Evolutionary conservation across 148 eudicot species (phyloP).

Genomic region (Camellia sinensis): DNA sequence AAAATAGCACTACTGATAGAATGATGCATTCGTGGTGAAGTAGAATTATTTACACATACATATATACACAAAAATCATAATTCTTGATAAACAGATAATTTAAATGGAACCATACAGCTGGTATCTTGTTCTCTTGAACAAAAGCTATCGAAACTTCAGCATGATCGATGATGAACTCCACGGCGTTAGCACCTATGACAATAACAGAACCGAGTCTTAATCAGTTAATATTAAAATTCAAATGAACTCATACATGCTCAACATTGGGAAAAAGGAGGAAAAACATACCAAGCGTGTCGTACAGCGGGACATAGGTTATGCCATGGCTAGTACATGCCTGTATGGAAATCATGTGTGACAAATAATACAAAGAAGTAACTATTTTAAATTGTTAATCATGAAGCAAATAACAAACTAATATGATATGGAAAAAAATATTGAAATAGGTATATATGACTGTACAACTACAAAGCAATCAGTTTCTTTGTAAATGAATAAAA

Average conservation of each 20-base stretch:
- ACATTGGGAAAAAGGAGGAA: not conserved
- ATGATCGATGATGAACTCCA: constrained; percentile 93
- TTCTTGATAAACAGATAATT: not conserved
- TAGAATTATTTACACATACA: too few relatives aligned
- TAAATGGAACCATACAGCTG: constrained; percentile 44
- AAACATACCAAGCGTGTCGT: constrained; percentile 88
- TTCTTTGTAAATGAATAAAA: not conserved
- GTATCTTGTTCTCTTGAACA: constrained; percentile 78
- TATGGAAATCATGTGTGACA: not conserved
- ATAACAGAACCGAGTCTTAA: not conserved
- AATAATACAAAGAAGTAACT: not conserved
- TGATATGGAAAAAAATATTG: too few relatives aligned
- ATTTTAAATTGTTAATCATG: not conserved
- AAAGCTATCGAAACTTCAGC: constrained; percentile 86
- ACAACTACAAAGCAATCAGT: too few relatives aligned
- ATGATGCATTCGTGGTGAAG: too few relatives aligned
- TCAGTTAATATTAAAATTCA: not conserved
- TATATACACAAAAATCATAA: not conserved
- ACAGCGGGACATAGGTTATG: constrained; percentile 78
- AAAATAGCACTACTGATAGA: too few relatives aligned
- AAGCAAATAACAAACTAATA: too few relatives aligned
- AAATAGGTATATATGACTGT: too few relatives aligned
- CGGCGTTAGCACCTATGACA: constrained; percentile 80
- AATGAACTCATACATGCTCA: not conserved
- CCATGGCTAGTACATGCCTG: constrained; percentile 96